Conservation (phyloP, 306 rosid genomes). For the Casuarina equisetifolia region DNA sequence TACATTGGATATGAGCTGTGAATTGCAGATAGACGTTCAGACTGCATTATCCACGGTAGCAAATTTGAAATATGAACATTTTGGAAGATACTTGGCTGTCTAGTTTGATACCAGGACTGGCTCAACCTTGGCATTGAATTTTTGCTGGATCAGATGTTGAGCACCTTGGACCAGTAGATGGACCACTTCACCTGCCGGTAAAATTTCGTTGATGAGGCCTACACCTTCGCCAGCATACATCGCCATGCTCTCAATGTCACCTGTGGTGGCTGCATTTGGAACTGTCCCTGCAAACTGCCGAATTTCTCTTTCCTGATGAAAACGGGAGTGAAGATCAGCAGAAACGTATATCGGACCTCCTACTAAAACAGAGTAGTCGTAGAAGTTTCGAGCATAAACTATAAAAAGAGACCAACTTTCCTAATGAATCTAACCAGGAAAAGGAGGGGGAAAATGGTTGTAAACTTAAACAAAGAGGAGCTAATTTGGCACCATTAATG, state of each 20-base stretch:
- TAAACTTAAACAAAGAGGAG: too few relatives aligned
- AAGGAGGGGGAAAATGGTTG: not conserved
- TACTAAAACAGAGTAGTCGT: not conserved
- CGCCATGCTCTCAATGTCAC: conserved; percentile 81
- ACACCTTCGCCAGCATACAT: conserved; percentile 85
- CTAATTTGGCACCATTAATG: too few relatives aligned
- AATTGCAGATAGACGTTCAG: not conserved
- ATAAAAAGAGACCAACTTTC: too few relatives aligned
- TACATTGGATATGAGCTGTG: not conserved
- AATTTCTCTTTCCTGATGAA: conserved; percentile 58
- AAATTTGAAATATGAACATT: not conserved
- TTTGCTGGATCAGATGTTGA: conserved; percentile 48
- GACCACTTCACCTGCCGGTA: conserved; percentile 70
- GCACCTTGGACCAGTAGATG: conserved; percentile 73
- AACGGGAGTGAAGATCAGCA: conserved; percentile 6
- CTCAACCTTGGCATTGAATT: conserved; percentile 18
- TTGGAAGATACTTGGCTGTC: not conserved
- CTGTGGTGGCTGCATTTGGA: conserved; percentile 60
- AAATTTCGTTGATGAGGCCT: conserved; percentile 66
- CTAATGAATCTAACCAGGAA: not conserved
- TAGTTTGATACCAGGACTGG: not conserved
- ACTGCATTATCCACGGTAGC: not conserved
- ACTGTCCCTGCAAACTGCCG: conserved; percentile 61
- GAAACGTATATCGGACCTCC: not conserved
- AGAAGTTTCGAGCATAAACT: too few relatives aligned